Percentiles rank a stretch among this genome's conserved stretches.
Conservation (phyloP, 2,329 filamentous ascomycete genomes). For the Pseudogymnoascus sp. region DNA sequence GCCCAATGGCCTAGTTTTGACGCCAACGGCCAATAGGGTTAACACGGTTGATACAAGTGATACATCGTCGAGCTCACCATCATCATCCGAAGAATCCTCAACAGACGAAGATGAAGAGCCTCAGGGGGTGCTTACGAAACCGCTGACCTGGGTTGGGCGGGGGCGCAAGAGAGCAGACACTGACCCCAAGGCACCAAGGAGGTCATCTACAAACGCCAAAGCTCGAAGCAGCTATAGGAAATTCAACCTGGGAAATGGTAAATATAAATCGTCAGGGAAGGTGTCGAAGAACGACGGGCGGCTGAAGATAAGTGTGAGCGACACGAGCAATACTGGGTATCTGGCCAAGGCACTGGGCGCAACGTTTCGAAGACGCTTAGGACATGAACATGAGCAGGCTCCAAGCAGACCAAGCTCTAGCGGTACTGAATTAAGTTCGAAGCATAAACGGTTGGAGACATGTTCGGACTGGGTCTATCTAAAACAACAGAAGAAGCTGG, state of each 20-base stretch:
- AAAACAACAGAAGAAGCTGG: conserved; percentile 29
- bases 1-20: neutral
- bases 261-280: conserved; percentile 56
- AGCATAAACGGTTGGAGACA: neutral
- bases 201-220: neutral
- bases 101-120: neutral
- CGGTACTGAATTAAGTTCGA: neutral
- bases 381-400: neutral
- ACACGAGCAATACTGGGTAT: conserved; percentile 61
- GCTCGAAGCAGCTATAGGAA: conserved; percentile 33
- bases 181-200: neutral
- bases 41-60: neutral
- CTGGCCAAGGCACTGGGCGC: conserved; percentile 64
- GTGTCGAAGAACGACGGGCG: conserved; percentile 62
- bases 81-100: conserved; percentile 1
- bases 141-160: neutral
- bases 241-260: conserved; percentile 55
- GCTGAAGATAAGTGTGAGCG: conserved; percentile 63
- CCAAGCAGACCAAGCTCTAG: neutral
- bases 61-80: neutral
- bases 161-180: neutral
- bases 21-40: neutral
- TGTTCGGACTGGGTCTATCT: conserved; percentile 14
- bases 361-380: conserved; percentile 49
- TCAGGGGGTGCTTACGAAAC: neutral